phyloP scores from a whole-genome alignment of 805 yeast species.

The Ogataea methylovora region DNA sequence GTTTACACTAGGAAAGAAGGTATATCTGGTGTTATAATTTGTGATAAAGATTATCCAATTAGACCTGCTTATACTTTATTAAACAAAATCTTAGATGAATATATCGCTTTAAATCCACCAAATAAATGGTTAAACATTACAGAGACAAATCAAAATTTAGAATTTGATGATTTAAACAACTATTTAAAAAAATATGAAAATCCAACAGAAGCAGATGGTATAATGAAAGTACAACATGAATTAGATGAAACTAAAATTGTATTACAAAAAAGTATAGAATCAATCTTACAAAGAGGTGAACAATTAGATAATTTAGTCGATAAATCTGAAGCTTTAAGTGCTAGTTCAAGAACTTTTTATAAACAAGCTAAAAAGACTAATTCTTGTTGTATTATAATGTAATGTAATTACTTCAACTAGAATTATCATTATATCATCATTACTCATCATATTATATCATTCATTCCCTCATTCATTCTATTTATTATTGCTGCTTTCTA shows the following conservation, averaged over 20 bases:
- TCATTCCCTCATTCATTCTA: background rate
- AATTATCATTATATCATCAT: background rate
- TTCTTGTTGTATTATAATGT: conserved; percentile 79
- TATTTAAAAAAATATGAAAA: conserved; percentile 87
- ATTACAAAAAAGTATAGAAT: conserved; percentile 90
- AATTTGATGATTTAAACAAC: conserved; percentile 52
- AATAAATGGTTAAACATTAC: conserved; percentile 52
- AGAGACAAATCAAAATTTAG: conserved; percentile 37
- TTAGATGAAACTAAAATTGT: conserved; percentile 96
- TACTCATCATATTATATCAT: background rate
- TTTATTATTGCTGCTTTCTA: background rate
- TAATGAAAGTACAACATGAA: conserved; percentile 96
- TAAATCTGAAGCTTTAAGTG: conserved; percentile 86
- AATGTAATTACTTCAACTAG: conserved; percentile 8
- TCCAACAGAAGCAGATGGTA: conserved; percentile 94
- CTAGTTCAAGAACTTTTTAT: conserved; percentile 88
- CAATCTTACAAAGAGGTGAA: conserved; percentile 93
- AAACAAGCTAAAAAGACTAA: conserved; percentile 94
- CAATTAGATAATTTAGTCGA: conserved; percentile 90
- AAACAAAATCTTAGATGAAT: conserved; percentile 88
- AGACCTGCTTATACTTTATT: conserved; percentile 92
- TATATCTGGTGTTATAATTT: conserved; percentile 80
- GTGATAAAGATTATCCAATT: conserved; percentile 94
- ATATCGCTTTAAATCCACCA: conserved; percentile 73
- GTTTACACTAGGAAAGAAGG: conserved; percentile 89